These are phyloP conservation scores for Collybiopsis luxurians DNA, from an alignment of 768 basidiomycete genomes.

Conservation along the genomic window DNA sequence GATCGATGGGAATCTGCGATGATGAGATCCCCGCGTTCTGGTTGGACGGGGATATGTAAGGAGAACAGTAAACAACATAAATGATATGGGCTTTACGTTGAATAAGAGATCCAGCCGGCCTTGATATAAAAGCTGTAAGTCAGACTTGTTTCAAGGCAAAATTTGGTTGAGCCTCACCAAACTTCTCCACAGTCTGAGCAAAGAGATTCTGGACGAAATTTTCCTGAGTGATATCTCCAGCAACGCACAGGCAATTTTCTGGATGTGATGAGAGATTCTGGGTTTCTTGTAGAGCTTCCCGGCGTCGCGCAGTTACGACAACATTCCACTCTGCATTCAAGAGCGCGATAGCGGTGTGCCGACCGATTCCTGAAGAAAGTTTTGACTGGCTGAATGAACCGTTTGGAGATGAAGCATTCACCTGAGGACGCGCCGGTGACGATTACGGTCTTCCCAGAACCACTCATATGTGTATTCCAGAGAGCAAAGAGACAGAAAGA, in stretches of 20 bases:
- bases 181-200: conserved; percentile 44
- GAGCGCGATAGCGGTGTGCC: conserved; percentile 64
- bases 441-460: conserved; percentile 26
- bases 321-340: conserved; percentile 68
- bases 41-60: background rate
- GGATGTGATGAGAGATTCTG: conserved; percentile 35
- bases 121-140: conserved; percentile 20
- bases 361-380: conserved; percentile 57
- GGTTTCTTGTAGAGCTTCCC: conserved; percentile 58
- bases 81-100: conserved; percentile 48
- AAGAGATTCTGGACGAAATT: conserved; percentile 63
- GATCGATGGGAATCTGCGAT: conserved; percentile 51
- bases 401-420: conserved; percentile 6
- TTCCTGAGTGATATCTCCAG: conserved; percentile 68
- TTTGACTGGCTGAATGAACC: background rate
- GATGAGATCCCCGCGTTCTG: conserved; percentile 76
- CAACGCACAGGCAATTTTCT: conserved; percentile 38
- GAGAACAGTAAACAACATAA: background rate
- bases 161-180: conserved; percentile 42
- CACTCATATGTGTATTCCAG: background rate
- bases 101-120: conserved; percentile 75
- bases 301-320: conserved; percentile 62
- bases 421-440: conserved; percentile 59
- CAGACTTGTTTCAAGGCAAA: background rate
- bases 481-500: conserved; percentile 27